A percentile compares a stretch with the other conserved stretches of the same genome.
These are phyloP conservation scores for Hymenoscyphus repandus DNA, from an alignment of 2,329 filamentous ascomycete genomes.

Conservation along the genomic window DNA sequence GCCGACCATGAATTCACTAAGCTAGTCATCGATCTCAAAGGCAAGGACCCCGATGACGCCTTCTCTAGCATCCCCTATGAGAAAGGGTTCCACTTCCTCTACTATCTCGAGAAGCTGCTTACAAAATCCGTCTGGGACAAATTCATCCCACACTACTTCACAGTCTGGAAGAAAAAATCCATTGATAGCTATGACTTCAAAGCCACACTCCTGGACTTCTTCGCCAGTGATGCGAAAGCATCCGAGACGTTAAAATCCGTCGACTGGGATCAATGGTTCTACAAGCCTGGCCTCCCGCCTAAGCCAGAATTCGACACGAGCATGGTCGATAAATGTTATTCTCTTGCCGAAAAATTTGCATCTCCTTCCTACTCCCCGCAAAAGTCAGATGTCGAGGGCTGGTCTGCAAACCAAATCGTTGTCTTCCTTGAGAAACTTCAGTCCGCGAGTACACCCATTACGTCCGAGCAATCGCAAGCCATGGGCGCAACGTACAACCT, in stretches of 20 bases:
- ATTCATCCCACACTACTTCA: constrained; percentile 95
- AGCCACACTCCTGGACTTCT: constrained; percentile 80
- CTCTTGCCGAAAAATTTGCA: constrained; percentile 77
- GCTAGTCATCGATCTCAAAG: constrained; percentile 79
- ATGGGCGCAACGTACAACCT: constrained; percentile 75
- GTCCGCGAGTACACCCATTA: constrained; percentile 58
- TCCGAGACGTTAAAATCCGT: constrained; percentile 62
- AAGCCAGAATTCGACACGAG: constrained; percentile 90
- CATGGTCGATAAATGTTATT: constrained; percentile 80
- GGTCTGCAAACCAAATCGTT: constrained; percentile 82
- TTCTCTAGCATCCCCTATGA: constrained; percentile 93
- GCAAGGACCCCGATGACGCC: constrained; percentile 90
- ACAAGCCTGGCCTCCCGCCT: constrained; percentile 78
- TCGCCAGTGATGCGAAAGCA: constrained; percentile 59
- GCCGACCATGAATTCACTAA: constrained; percentile 89
- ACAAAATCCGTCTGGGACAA: constrained; percentile 85
- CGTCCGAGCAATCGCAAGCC: constrained; percentile 57
- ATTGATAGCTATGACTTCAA: constrained; percentile 95
- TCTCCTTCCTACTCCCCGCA: constrained; percentile 57
- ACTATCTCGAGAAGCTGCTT: constrained; percentile 80
- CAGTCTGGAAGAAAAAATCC: constrained; percentile 76
- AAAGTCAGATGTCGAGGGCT: constrained; percentile 62
- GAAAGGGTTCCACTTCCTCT: constrained; percentile 93
- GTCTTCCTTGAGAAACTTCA: constrained; percentile 84
- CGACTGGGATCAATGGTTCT: constrained; percentile 89